Conservation (phyloP, 257 asterid genomes). For the Rehmannia glutinosa region DNA sequence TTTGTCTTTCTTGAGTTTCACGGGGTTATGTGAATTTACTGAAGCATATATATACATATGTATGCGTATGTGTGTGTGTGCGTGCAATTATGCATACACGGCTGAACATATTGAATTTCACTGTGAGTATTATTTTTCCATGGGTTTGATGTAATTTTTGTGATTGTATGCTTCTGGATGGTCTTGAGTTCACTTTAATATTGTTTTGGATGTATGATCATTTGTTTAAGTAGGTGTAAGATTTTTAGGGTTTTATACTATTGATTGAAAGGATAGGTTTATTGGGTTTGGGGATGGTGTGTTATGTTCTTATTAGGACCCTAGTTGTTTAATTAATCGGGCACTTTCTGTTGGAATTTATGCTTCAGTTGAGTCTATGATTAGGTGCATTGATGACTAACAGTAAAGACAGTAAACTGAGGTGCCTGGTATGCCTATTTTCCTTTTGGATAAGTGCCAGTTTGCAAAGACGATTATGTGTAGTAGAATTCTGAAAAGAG, state of each 20-base stretch:
- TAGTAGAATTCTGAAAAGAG: no score
- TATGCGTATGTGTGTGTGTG: no score
- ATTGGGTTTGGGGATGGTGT: background rate
- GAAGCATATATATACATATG: background rate
- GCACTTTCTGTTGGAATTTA: background rate
- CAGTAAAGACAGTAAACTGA: background rate
- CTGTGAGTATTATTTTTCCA: background rate
- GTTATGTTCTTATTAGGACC: background rate
- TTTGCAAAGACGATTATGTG: background rate
- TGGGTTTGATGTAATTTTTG: background rate
- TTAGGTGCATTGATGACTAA: background rate
- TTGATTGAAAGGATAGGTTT: background rate
- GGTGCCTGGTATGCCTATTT: background rate
- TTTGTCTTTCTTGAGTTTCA: background rate
- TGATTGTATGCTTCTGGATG: background rate
- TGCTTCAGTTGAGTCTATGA: background rate
- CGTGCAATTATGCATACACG: no score
- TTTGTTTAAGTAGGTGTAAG: background rate
- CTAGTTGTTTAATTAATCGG: background rate
- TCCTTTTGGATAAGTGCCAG: background rate
- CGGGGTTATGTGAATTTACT: background rate
- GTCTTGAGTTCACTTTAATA: background rate
- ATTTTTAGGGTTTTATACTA: slow-evolving; percentile 17
- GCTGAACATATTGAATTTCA: background rate
- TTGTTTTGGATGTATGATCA: slow-evolving; percentile 7